Percentiles rank a stretch among this genome's conserved stretches.
Evolutionary conservation across 441 rosid species (phyloP).

Genomic region (Populus tomentosa): DNA sequence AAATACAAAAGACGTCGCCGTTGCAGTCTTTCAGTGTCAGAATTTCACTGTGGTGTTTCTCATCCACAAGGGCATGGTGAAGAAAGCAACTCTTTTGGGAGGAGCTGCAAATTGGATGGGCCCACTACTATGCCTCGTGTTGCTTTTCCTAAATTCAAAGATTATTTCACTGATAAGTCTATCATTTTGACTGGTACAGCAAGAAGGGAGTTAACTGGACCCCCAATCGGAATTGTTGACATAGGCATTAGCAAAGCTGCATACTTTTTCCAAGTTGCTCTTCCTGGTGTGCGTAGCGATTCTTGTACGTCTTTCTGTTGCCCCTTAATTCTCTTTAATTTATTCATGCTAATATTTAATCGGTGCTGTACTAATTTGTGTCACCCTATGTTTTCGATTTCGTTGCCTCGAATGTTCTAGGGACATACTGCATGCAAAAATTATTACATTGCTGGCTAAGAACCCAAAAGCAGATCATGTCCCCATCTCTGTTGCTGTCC

Average conservation of each 20-base stretch:
- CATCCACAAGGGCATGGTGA: background rate
- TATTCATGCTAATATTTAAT: background rate
- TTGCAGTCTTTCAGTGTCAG: slow-evolving; percentile 9
- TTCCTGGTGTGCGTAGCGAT: slow-evolving; percentile 57
- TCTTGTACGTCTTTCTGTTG: slow-evolving; percentile 28
- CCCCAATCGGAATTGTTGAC: slow-evolving; percentile 49
- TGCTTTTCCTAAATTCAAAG: slow-evolving; percentile 18
- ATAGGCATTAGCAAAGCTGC: slow-evolving; percentile 57
- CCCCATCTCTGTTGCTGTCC: background rate
- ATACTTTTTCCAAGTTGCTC: slow-evolving; percentile 54
- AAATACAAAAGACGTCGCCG: slow-evolving; percentile 29
- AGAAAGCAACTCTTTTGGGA: slow-evolving; percentile 17
- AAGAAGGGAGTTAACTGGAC: slow-evolving; percentile 26
- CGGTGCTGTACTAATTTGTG: background rate
- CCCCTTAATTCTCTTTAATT: background rate
- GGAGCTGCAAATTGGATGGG: slow-evolving; percentile 22
- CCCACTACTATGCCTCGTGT: slow-evolving; percentile 13
- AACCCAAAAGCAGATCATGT: background rate
- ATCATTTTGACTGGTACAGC: slow-evolving; percentile 43
- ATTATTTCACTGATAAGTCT: slow-evolving; percentile 25
- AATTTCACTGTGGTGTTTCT: slow-evolving; percentile 1
- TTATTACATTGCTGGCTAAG: background rate
- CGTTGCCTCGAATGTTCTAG: background rate
- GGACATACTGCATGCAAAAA: background rate
- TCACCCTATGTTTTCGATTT: background rate